phyloP scores from a whole-genome alignment of 352 stramenopile species.

The Phytopythium chamaehyphon region DNA sequence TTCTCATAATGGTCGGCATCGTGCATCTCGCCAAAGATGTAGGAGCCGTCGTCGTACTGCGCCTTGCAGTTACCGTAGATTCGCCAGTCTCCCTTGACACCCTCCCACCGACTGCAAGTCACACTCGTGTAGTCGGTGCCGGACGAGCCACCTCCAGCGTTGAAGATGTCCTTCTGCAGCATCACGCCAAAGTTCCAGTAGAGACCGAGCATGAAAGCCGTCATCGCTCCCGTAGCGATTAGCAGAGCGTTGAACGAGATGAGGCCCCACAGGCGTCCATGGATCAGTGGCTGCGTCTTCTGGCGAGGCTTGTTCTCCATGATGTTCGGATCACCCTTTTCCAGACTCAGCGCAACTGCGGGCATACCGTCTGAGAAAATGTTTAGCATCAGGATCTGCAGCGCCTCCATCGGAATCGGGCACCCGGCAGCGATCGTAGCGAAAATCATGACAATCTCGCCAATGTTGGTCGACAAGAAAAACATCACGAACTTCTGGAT shows the following conservation, averaged over 20 bases:
- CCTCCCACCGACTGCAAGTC: constrained; percentile 52
- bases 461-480: constrained; percentile 97
- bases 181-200: constrained; percentile 73
- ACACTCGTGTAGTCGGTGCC: constrained; percentile 51
- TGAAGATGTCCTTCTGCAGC: constrained; percentile 48
- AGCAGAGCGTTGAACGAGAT: constrained; percentile 54
- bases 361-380: constrained; percentile 96
- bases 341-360: constrained; percentile 63
- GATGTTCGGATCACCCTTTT: constrained; percentile 61
- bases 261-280: constrained; percentile 62
- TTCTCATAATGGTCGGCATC: constrained; percentile 29
- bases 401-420: constrained; percentile 88
- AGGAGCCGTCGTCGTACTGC: constrained; percentile 30
- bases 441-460: constrained; percentile 89
- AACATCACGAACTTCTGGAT: constrained; percentile 99
- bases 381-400: constrained; percentile 99
- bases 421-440: constrained; percentile 51
- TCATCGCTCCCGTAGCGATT: constrained; percentile 35
- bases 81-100: constrained; percentile 40
- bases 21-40: constrained; percentile 42
- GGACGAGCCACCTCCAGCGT: constrained; percentile 29
- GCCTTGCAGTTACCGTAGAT: constrained; percentile 55
- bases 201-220: constrained; percentile 50
- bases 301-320: constrained; percentile 59
- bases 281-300: constrained; percentile 50